A percentile compares a stretch with the other conserved stretches of the same genome.
Evolutionary conservation across 1,284 basidiomycete species (phyloP).

Genomic region (Anthracocystis setariae): DNA sequence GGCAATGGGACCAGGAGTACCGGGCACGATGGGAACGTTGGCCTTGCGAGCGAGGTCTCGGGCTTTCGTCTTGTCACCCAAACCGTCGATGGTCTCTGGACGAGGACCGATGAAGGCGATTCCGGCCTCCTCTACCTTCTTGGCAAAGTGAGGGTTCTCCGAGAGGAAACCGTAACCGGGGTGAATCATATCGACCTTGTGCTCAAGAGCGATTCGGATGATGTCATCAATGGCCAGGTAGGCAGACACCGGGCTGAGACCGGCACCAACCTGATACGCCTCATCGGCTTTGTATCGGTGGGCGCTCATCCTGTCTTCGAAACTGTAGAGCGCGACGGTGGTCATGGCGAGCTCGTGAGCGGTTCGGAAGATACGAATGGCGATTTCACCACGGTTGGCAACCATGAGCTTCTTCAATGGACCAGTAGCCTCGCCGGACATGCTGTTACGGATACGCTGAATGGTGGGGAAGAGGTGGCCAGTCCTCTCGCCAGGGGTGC

Average conservation of each 20-base stretch:
- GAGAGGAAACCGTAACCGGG: slow-evolving; percentile 89
- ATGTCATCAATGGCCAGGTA: slow-evolving; percentile 98
- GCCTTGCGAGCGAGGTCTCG: slow-evolving; percentile 63
- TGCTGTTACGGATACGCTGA: slow-evolving; percentile 58
- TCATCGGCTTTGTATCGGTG: slow-evolving; percentile 99
- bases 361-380: slow-evolving; percentile 97
- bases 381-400: slow-evolving; percentile 77
- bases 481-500: slow-evolving; percentile 58
- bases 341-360: slow-evolving; percentile 99
- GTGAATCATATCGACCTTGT: slow-evolving; percentile 99
- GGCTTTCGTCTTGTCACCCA: slow-evolving; percentile 99
- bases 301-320: slow-evolving; percentile 93
- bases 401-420: slow-evolving; percentile 65
- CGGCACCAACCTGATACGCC: slow-evolving; percentile 96
- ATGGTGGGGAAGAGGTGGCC: slow-evolving; percentile 63
- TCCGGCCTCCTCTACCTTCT: slow-evolving; percentile 95
- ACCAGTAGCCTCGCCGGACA: slow-evolving; percentile 47
- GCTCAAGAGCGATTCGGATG: slow-evolving; percentile 76
- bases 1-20: slow-evolving; percentile 91
- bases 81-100: slow-evolving; percentile 94
- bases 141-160: slow-evolving; percentile 94
- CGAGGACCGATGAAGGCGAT: slow-evolving; percentile 96
- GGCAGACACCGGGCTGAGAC: slow-evolving; percentile 91
- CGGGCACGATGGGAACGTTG: slow-evolving; percentile 91
- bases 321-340: slow-evolving; percentile 97